These are phyloP conservation scores for Nitzschia sp. DNA, from an alignment of 108 stramenopile species.

Conservation along the genomic window DNA sequence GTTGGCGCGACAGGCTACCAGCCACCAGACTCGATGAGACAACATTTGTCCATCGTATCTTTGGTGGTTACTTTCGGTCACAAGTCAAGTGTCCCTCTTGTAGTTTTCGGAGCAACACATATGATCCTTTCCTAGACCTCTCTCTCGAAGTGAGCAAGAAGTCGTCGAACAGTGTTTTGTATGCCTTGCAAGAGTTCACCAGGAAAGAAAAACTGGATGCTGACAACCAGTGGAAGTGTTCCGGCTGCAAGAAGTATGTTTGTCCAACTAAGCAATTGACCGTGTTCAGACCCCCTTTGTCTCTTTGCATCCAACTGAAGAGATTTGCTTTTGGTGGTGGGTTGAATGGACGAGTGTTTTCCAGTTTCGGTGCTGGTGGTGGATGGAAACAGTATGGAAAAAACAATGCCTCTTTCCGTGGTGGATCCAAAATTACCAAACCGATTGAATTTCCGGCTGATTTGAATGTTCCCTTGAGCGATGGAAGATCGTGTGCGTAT, in stretches of 20 bases:
- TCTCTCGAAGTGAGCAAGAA: slow-evolving; percentile 85
- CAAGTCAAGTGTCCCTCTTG: slow-evolving; percentile 86
- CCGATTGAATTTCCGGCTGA: slow-evolving; percentile 71
- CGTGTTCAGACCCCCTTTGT: slow-evolving; percentile 82
- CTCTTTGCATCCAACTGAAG: slow-evolving; percentile 94
- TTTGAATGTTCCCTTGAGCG: slow-evolving; percentile 72
- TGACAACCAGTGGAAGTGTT: slow-evolving; percentile 91
- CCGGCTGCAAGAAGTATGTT: slow-evolving; percentile 77
- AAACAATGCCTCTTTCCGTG: slow-evolving; percentile 7
- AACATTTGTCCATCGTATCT: slow-evolving; percentile 86
- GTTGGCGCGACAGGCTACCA: slow-evolving; percentile 79
- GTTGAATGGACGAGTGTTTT: slow-evolving; percentile 25
- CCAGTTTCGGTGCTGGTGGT: slow-evolving; percentile 28
- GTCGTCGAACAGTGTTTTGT: slow-evolving; percentile 57
- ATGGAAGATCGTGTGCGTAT: slow-evolving; percentile 68
- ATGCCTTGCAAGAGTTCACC: slow-evolving; percentile 78
- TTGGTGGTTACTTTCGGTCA: slow-evolving; percentile 90
- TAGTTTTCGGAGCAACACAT: slow-evolving; percentile 84
- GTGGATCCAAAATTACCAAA: slow-evolving; percentile 72
- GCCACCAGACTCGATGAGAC: slow-evolving; percentile 87
- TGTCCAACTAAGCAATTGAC: slow-evolving; percentile 78
- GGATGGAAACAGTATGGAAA: slow-evolving; percentile 33
- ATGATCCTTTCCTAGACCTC: slow-evolving; percentile 94
- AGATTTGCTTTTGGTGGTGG: slow-evolving; percentile 79
- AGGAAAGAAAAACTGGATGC: slow-evolving; percentile 83